These are phyloP conservation scores for Paramecium bursaria DNA, from an alignment of 73 alveolate genomes.

Conservation along the genomic window DNA sequence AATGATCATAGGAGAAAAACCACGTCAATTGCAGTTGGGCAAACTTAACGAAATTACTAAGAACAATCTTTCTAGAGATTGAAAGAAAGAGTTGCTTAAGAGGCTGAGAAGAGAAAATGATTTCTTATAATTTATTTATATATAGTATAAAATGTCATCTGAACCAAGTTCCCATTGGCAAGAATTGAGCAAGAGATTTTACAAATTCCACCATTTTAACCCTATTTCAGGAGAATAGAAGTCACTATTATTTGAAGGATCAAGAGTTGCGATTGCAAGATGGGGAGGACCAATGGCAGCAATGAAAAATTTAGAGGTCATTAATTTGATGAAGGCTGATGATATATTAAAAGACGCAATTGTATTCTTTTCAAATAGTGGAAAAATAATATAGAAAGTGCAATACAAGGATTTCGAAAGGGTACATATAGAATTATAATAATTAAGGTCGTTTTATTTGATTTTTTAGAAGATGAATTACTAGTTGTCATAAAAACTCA, in stretches of 20 bases:
- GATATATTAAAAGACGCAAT: constrained; percentile 42
- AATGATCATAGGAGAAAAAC: constrained; percentile 10
- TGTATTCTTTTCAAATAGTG: constrained; percentile 58
- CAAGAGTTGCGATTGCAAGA: constrained; percentile 51
- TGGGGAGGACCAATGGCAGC: constrained; percentile 72
- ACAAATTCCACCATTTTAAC: constrained; percentile 57
- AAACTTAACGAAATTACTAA: too few species aligned
- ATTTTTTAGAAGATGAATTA: constrained; percentile 61
- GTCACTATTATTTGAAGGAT: neutral
- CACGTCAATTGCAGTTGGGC: too few species aligned
- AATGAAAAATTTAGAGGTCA: constrained; percentile 44
- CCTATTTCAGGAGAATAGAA: constrained; percentile 62
- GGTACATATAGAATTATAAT: neutral
- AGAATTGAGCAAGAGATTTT: constrained; percentile 20
- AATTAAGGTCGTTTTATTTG: constrained; percentile 52
- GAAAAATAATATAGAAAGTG: constrained; percentile 31
- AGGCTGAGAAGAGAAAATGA: too few species aligned
- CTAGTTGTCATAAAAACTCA: constrained; percentile 30
- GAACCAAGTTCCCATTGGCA: constrained; percentile 61
- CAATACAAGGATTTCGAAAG: constrained; percentile 40
- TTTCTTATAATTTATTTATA: too few species aligned
- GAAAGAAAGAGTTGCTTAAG: too few species aligned
- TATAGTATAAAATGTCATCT: too few species aligned
- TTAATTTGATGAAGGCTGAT: constrained; percentile 13
- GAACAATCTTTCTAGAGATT: too few species aligned